These are phyloP conservation scores for Candida glaebosa DNA, from an alignment of 805 yeast species.

Conservation along the genomic window DNA sequence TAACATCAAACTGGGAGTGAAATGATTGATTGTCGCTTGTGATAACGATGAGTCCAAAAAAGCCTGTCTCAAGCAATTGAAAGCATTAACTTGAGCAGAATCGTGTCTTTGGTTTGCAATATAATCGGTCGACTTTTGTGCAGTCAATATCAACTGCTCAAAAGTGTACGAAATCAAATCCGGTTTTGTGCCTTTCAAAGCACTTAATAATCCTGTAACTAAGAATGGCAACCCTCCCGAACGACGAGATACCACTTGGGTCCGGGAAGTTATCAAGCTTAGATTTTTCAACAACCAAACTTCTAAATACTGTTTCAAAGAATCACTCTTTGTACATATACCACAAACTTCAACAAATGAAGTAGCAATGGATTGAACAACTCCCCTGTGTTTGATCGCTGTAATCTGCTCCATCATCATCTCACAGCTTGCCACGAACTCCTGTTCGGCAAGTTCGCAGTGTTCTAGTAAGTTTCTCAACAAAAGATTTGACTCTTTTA, in stretches of 20 bases:
- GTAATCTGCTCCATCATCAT: constrained; percentile 64
- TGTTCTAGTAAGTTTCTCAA: constrained; percentile 42
- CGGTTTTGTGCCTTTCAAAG: constrained; percentile 27
- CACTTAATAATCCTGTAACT: constrained; percentile 68
- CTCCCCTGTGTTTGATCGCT: constrained; percentile 83
- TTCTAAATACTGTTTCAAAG: constrained; percentile 38
- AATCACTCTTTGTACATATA: constrained; percentile 38
- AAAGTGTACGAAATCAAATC: constrained; percentile 49
- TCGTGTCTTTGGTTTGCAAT: constrained; percentile 55
- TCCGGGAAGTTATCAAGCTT: constrained; percentile 46
- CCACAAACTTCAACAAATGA: constrained; percentile 62
- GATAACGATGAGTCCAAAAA: constrained; percentile 71
- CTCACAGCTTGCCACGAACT: constrained; percentile 44
- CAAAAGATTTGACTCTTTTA: constrained; percentile 68
- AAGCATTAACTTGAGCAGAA: constrained; percentile 91
- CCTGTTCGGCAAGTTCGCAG: constrained; percentile 4
- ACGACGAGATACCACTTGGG: constrained; percentile 77
- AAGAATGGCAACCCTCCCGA: constrained; percentile 90
- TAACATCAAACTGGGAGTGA: constrained; percentile 56
- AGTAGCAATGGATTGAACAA: constrained; percentile 85
- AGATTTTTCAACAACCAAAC: constrained; percentile 63
- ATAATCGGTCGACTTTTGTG: constrained; percentile 45
- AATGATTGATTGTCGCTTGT: constrained; percentile 44
- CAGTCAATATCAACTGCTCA: constrained; percentile 49
- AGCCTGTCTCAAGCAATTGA: constrained; percentile 75